Conservation (phyloP, 768 basidiomycete species). For the Termitomyces sp. region DNA sequence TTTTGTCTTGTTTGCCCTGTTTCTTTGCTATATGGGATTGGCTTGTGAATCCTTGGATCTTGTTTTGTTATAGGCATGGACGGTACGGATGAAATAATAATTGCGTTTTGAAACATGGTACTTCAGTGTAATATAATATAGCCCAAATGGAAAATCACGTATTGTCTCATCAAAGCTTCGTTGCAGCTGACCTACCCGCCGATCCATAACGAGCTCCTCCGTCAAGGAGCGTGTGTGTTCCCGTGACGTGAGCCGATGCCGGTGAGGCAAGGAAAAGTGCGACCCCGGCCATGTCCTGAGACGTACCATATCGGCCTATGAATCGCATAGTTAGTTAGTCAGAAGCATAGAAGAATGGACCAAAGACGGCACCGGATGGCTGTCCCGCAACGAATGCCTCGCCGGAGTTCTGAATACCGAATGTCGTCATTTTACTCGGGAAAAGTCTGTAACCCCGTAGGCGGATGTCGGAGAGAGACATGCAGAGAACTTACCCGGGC, state of each 20-base stretch:
- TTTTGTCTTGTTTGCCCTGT: neutral
- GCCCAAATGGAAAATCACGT: neutral
- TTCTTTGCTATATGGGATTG: neutral
- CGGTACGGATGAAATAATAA: neutral
- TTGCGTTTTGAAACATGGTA: neutral
- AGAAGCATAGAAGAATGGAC: neutral
- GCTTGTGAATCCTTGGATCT: neutral
- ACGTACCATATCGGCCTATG: constrained; percentile 58
- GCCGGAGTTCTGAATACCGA: constrained; percentile 51
- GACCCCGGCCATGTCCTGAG: constrained; percentile 69
- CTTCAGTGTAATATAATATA: neutral
- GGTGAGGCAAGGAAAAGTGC: constrained; percentile 65
- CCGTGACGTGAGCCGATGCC: constrained; percentile 71
- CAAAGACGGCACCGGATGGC: constrained; percentile 50
- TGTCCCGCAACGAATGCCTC: constrained; percentile 46
- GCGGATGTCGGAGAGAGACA: neutral
- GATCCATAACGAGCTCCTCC: constrained; percentile 46
- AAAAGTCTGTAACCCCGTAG: constrained; percentile 45
- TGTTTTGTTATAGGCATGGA: neutral
- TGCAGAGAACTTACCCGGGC: constrained; percentile 49
- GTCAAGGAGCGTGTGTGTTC: constrained; percentile 65
- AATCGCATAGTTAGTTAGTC: neutral
- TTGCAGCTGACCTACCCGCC: neutral
- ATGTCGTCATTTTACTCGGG: constrained; percentile 84
- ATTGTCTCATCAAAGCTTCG: neutral